Evolutionary conservation across 768 basidiomycete species (phyloP), one percentile per base, ranked within the genome.

Genomic region (Cystofilobasidium ferigula): DNA sequence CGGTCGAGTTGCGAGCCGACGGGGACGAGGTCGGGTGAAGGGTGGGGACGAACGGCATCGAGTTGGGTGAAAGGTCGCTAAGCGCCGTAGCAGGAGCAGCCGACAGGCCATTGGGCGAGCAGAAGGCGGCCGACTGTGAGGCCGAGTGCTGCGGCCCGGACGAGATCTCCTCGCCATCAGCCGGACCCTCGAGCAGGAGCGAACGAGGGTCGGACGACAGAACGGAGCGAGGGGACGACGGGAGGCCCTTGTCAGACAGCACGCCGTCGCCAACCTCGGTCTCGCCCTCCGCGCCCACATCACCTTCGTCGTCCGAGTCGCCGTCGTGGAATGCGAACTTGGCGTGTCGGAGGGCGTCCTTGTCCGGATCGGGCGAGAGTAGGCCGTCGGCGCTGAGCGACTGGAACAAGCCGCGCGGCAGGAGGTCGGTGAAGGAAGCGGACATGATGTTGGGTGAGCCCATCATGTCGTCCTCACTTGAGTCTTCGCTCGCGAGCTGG

Each of bases 371-470:
- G 22, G 64, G 64, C 13, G 59, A 61, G 42, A 61, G 35, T 26
- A 67, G 66, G n/a, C 53, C 59, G 32, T 54, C 62, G 43, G 74
- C 43, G 57, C 73, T 74, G 10, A 77, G 69, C 4, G 74, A 75
- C 20, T 74, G 70, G 69, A 77, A 76, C 59, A 77, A 60, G 12
- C 73, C 74, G 63, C 75, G 74, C 43, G 76, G 76, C 0, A 77
- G 62, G 12, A 77, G 69, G 62, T 75, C 74, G 57, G 74, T 73
- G 70, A 77, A 75, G 1, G 75, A 74, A 13, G 74, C 71, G 13
- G 73, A 75, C 63, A 76, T 75, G 36, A 65, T 69, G 28, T 74
- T 74, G 1, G 76, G 76, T 32, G 76, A 77, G n/a, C 75, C 74
- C 22, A 47, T 20, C n/a, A 71, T 72, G 57, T 77, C 75, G 35